Evolutionary conservation across 225 moss, liverwort and hornwort genomes (phyloP).

Genomic region (Pseudisothecium myosuroides): DNA sequence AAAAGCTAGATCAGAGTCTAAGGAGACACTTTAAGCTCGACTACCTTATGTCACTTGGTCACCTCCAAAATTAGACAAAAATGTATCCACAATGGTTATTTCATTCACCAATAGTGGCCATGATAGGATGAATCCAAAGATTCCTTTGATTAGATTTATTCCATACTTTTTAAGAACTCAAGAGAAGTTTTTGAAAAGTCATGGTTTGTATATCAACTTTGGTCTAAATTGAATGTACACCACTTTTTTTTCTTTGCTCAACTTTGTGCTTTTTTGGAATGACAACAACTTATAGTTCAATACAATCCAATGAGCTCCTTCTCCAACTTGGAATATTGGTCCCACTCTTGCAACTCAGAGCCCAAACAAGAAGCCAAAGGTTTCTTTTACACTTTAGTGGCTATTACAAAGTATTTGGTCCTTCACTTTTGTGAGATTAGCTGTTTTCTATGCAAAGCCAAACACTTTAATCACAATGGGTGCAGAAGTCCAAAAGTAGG

Average conservation of each 20-base stretch:
- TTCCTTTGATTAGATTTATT: background rate
- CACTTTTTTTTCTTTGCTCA: background rate
- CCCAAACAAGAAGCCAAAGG: background rate
- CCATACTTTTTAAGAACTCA: background rate
- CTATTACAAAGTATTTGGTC: too few species aligned
- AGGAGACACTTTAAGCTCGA: too few species aligned
- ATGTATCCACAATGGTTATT: background rate
- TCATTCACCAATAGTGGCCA: background rate
- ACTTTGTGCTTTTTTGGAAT: background rate
- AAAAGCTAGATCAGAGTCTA: background rate
- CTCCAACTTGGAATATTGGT: background rate
- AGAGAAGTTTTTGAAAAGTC: background rate
- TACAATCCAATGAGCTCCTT: background rate
- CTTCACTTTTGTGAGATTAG: background rate
- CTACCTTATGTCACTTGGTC: too few species aligned
- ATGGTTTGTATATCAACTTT: too few species aligned
- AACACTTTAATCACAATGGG: background rate
- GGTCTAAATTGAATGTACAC: background rate
- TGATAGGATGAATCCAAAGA: background rate
- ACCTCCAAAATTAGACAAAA: background rate
- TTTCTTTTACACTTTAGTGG: rapidly evolving
- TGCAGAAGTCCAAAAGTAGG: background rate
- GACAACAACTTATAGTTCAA: background rate
- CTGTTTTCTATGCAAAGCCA: background rate
- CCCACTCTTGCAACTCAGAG: background rate